Base-by-base conservation (phyloP, 495 filamentous ascomycete species). In the Viridothelium virens region DNA sequence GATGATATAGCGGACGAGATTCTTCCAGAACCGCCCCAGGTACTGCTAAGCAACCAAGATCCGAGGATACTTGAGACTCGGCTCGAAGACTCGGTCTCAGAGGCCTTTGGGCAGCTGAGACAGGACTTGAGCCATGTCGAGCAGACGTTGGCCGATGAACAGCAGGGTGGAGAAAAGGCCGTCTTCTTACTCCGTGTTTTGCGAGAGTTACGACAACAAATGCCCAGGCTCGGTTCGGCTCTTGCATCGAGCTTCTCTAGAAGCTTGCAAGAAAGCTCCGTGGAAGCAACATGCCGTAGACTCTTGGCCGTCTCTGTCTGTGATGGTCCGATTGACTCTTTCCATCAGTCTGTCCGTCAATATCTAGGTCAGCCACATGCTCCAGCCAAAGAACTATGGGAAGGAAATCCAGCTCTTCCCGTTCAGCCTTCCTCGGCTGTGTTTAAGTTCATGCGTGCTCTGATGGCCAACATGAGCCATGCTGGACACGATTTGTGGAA, bases 401-500 rank as follows among this genome's bases (percentile, higher is more conserved):
- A 94, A 70, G 88, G 88, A 0, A 78, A 83, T 25, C 91, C 90
- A 0, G 80, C 83, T 41, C 72, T 96, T 36, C 94, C 94, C 0
- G 79, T 86, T n/a, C 90, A 91, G 68, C 92, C 92, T 0, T 92
- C 91, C 1, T 86, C 90, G 0, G 80, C 82, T 37, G 83, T 86
- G 2, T 95, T 96, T 74, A 83, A 83, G 67, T 88, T 93, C 63
- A 73, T 97, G 50, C 84, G 86, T 38, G 82, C 80, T 39, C 70
- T 96, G 34, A 78, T 83, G 9, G 74, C 76, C 46, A 77, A 81
- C 1, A 95, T 98, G 91, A 82, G 82, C 44, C 76, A 79, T 12
- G 78, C 79, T 10, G 94, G 94, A 0, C 77, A 78, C 39, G 94
- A 97, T 70, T 74, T 97, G 9, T 98, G 94, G 94, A 92, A 87